Percentiles rank a stretch among this genome's conserved stretches.
These are phyloP conservation scores for Xylariaceae sp. DNA, from an alignment of 2,329 filamentous ascomycete genomes.

Conservation along the genomic window DNA sequence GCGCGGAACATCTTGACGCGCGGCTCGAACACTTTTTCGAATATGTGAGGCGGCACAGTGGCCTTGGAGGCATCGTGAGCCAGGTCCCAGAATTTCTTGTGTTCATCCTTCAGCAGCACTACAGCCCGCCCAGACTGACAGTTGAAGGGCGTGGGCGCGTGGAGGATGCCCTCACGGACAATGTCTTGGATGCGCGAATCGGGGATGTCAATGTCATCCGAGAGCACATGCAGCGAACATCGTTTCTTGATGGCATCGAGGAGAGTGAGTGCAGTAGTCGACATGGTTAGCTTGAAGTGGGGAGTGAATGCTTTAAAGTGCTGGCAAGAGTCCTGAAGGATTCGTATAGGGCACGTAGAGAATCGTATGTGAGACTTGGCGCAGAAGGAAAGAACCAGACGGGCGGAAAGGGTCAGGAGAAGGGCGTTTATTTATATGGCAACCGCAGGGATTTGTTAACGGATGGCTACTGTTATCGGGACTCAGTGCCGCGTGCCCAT, in stretches of 20 bases:
- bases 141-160: slow-evolving; percentile 17
- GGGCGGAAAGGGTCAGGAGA: not conserved
- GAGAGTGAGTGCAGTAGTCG: slow-evolving; percentile 1
- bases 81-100: slow-evolving; percentile 20
- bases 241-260: slow-evolving; percentile 17
- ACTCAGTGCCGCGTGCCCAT: too few species aligned
- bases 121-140: slow-evolving; percentile 18
- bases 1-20: slow-evolving; percentile 20
- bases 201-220: slow-evolving; percentile 1
- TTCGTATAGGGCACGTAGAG: too few species aligned
- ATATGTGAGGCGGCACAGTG: slow-evolving; percentile 7
- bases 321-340: too few species aligned
- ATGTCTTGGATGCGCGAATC: slow-evolving; percentile 19
- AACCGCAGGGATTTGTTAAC: too few species aligned
- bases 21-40: slow-evolving; percentile 20
- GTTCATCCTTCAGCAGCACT: slow-evolving; percentile 15
- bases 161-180: slow-evolving; percentile 17
- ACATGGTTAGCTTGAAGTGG: not conserved
- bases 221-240: slow-evolving; percentile 7
- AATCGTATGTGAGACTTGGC: too few species aligned
- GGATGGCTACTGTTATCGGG: too few species aligned
- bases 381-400: too few species aligned
- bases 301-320: too few species aligned
- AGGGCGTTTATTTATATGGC: not conserved
- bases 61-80: slow-evolving; percentile 9